Base-by-base conservation (phyloP, 2,329 filamentous ascomycete genomes). In the Trichoderma sp. region DNA sequence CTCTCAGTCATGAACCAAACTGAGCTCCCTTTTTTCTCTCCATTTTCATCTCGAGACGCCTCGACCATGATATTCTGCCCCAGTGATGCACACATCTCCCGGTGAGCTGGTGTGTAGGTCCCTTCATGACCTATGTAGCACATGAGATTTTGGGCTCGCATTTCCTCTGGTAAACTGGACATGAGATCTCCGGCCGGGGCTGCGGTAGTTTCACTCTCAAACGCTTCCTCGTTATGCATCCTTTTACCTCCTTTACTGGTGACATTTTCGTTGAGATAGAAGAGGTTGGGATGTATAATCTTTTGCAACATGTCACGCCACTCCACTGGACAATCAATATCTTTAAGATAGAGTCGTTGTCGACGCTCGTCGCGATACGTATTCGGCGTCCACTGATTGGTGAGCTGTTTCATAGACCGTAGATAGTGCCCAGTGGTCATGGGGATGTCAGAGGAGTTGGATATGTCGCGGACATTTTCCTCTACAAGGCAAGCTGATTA, bases 1-100 rank as follows among this genome's bases (percentile, higher is more conserved):
- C 91, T 94, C 80, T 98, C 94, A 0, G 96, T 98, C 96, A 99
- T 98, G 79, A 98, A 97, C 96, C 96, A 99, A 47, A 99, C 89
- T 0, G 96, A 98, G 70, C 93, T 97, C 2, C 96, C 96, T 2
- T 92, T 89, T 74, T 90, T 93, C 78, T 96, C 93, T 5, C 92
- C 93, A 65, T 92, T 86, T 70, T 91, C 88, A 21, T 88, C 84
- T 3, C 89, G 84, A 1, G 95, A 98, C 2, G 94, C 90, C 75
- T 98, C 94, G 2, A 99, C 94, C 96, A 99, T 98, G 76, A 99
- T 95, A 78, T 99, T 99, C 76, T 99, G 96, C 0, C 96, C 95
- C 14, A 98, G 84, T 43, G 93, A 97, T 14, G 94, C 96, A 81
- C 96, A 99, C 96, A 99, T 99, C 81, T 99, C 96, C 75, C 94